phyloP scores from a whole-genome alignment of 75 land plant species.

The Adiantum capillusveneris region DNA sequence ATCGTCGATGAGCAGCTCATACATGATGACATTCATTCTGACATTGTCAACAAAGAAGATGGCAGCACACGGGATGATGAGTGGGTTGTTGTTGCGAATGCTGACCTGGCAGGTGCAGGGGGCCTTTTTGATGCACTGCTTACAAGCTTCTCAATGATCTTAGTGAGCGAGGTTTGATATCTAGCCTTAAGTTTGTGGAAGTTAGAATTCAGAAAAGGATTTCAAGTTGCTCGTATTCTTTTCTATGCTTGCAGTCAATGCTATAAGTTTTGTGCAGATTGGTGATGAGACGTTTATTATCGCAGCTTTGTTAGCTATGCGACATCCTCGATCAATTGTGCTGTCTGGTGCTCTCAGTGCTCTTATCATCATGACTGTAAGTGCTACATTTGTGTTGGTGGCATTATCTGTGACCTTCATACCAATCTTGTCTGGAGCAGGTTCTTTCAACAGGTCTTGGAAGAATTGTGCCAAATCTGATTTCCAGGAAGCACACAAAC shows the following conservation, averaged over 20 bases:
- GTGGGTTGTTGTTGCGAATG: not conserved
- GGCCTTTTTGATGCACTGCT: constrained; percentile 83
- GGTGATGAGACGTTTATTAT: constrained; percentile 99
- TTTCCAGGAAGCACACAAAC: constrained; percentile 89
- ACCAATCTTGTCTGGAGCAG: constrained; percentile 27
- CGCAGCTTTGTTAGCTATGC: constrained; percentile 97
- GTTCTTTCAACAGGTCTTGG: constrained; percentile 95
- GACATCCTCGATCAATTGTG: constrained; percentile 94
- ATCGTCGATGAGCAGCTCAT: no score
- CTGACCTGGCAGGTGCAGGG: not conserved
- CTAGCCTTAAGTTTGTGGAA: not conserved
- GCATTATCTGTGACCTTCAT: no score
- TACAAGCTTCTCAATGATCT: constrained; percentile 91
- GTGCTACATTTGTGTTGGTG: constrained; percentile 24
- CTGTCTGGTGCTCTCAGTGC: constrained; percentile 94
- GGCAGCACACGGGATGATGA: not conserved
- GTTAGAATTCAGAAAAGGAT: not conserved
- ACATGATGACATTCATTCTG: no score
- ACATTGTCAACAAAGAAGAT: no score
- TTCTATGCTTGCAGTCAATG: not conserved
- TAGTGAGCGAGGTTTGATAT: constrained; percentile 81
- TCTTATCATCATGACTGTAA: constrained; percentile 93
- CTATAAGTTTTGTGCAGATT: constrained; percentile 40
- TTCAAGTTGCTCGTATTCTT: no score
- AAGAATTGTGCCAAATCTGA: constrained; percentile 94